Conservation (phyloP, 192 early-diverging fungal genomes). For the Chytriomyces sp. region DNA sequence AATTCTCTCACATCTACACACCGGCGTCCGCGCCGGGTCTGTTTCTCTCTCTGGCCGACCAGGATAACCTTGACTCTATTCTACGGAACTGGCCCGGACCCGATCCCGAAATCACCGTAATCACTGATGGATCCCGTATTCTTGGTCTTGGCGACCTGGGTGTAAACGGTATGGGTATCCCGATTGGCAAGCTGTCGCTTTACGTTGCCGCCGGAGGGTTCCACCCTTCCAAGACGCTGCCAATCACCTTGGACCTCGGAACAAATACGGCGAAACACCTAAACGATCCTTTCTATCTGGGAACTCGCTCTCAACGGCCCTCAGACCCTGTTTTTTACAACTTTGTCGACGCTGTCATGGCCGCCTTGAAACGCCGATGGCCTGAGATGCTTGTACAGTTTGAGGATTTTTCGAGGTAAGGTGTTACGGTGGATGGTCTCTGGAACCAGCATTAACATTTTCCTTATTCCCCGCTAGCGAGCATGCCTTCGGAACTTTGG, state of each 20-base stretch:
- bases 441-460: no score
- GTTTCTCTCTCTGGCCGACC: slow-evolving; percentile 78
- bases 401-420: slow-evolving; percentile 93
- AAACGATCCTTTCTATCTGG: slow-evolving; percentile 89
- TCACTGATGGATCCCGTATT: slow-evolving; percentile 93
- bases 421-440: no score
- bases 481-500: slow-evolving; percentile 85
- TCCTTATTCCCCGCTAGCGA: no score
- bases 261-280: slow-evolving; percentile 83
- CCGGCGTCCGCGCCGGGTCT: slow-evolving; percentile 72
- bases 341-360: slow-evolving; percentile 77
- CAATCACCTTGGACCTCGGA: slow-evolving; percentile 90
- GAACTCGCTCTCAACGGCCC: slow-evolving; percentile 64
- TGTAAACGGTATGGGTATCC: slow-evolving; percentile 94
- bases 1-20: slow-evolving; percentile 88
- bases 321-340: slow-evolving; percentile 73
- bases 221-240: slow-evolving; percentile 82
- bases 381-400: slow-evolving; percentile 86
- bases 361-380: slow-evolving; percentile 64
- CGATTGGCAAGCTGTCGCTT: slow-evolving; percentile 92
- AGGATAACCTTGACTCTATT: slow-evolving; percentile 73
- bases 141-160: slow-evolving; percentile 93
- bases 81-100: slow-evolving; percentile 73
- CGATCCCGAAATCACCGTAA: slow-evolving; percentile 76
- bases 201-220: slow-evolving; percentile 72